Evolutionary conservation across 352 stramenopile species (phyloP).

Genomic region (Phytophthora europaea): DNA sequence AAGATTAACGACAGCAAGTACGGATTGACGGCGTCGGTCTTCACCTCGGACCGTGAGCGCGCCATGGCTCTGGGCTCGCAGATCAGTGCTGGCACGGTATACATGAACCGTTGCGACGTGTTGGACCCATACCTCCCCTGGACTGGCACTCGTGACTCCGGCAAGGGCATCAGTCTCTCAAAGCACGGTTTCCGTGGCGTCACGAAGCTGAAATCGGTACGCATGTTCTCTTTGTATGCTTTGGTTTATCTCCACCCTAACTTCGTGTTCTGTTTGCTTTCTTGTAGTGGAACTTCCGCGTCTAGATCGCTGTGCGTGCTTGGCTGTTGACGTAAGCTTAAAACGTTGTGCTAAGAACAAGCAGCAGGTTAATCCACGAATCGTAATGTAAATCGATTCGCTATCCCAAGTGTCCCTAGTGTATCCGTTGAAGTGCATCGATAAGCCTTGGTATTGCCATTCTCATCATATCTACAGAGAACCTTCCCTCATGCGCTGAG

Average conservation of each 20-base stretch:
- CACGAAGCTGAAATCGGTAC: constrained; percentile 84
- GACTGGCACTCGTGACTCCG: constrained; percentile 80
- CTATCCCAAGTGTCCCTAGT: not conserved
- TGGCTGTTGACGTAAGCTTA: not conserved
- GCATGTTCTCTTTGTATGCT: constrained; percentile 17
- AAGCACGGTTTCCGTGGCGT: constrained; percentile 85
- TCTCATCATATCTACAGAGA: too few relatives aligned
- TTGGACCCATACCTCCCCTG: constrained; percentile 87
- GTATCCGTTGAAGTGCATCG: not conserved
- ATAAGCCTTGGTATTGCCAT: too few relatives aligned
- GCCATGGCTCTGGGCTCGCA: constrained; percentile 63
- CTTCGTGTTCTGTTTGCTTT: constrained; percentile 7
- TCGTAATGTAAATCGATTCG: not conserved
- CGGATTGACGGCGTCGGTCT: constrained; percentile 83
- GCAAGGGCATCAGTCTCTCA: constrained; percentile 85
- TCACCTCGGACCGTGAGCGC: constrained; percentile 67
- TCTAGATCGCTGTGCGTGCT: constrained; percentile 41
- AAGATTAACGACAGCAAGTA: constrained; percentile 88
- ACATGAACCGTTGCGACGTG: constrained; percentile 89
- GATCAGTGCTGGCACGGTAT: constrained; percentile 83
- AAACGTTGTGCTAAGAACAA: constrained; percentile 1
- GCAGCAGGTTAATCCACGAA: constrained; percentile 1
- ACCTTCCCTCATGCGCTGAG: too few relatives aligned
- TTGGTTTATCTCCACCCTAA: constrained; percentile 15
- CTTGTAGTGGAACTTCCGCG: constrained; percentile 77